Percentiles rank a stretch among this genome's conserved stretches.
These are phyloP conservation scores for Gardenia jasminoides DNA, from an alignment of 257 asterid species.

Conservation along the genomic window DNA sequence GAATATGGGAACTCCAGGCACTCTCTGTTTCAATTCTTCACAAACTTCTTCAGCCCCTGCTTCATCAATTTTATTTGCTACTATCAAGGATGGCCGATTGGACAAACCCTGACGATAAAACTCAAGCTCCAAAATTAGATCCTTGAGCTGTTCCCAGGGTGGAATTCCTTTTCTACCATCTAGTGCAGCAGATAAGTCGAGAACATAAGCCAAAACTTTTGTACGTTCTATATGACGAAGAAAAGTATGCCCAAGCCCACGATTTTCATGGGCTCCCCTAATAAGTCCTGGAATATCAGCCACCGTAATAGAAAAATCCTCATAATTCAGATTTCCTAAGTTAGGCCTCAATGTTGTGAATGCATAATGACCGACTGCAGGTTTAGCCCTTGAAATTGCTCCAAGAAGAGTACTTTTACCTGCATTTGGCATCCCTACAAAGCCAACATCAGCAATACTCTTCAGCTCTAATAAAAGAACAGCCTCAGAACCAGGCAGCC, in stretches of 20 bases:
- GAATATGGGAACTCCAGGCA: constrained; percentile 50
- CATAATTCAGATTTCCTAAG: constrained; percentile 64
- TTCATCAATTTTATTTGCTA: constrained; percentile 87
- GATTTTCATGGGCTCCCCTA: constrained; percentile 84
- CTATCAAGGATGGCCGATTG: constrained; percentile 62
- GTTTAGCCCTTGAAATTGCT: constrained; percentile 83
- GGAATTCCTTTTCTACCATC: constrained; percentile 72
- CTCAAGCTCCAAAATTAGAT: constrained; percentile 72
- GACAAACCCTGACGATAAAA: constrained; percentile 68
- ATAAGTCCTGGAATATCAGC: constrained; percentile 93
- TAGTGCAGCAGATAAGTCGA: constrained; percentile 64
- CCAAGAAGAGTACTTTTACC: constrained; percentile 98
- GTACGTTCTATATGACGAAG: constrained; percentile 89
- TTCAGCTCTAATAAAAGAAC: constrained; percentile 76
- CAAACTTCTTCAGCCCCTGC: constrained; percentile 69
- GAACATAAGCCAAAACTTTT: constrained; percentile 76
- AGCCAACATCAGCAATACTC: constrained; percentile 93
- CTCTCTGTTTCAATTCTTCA: constrained; percentile 66
- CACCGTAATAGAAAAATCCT: constrained; percentile 73
- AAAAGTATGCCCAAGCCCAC: constrained; percentile 93
- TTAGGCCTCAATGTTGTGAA: constrained; percentile 95
- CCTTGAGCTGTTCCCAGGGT: constrained; percentile 83
- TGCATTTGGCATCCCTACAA: constrained; percentile 94
- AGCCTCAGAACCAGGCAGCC: constrained; percentile 68
- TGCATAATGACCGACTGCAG: constrained; percentile 80